phyloP scores from a whole-genome alignment of 2,329 filamentous ascomycete species.

The Colletotrichum spaethianum region DNA sequence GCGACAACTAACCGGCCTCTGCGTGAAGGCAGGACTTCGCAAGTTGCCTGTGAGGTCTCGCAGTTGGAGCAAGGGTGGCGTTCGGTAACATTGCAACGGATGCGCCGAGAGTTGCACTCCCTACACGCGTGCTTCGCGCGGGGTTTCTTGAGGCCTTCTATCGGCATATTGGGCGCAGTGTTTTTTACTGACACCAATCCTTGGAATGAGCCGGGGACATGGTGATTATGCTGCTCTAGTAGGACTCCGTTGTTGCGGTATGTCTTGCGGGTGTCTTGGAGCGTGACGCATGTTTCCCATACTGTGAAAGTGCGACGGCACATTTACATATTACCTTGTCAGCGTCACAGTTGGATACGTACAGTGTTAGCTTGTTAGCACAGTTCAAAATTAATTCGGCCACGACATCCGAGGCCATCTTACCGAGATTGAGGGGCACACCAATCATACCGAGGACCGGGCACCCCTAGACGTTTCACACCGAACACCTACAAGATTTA shows the following conservation, averaged over 20 bases:
- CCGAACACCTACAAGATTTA: no score
- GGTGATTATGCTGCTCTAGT: not conserved
- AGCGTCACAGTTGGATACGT: not conserved
- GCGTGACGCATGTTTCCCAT: no score
- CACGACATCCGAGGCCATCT: not conserved
- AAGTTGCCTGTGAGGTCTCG: constrained; percentile 33
- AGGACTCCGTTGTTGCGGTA: not conserved
- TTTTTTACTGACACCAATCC: not conserved
- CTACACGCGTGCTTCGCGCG: constrained; percentile 45
- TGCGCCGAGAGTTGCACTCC: constrained; percentile 44
- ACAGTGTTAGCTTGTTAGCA: not conserved
- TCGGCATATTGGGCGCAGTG: not conserved
- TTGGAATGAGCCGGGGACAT: not conserved
- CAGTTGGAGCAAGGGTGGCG: constrained; percentile 44
- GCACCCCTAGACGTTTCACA: no score
- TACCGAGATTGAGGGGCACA: not conserved
- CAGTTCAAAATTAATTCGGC: not conserved
- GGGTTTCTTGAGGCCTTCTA: constrained; percentile 31
- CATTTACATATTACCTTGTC: not conserved
- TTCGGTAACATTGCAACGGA: constrained; percentile 44
- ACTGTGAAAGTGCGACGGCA: not conserved
- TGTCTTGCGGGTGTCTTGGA: no score
- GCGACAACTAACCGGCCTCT: constrained; percentile 32
- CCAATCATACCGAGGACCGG: no score
- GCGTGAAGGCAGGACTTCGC: constrained; percentile 42